phyloP scores from a whole-genome alignment of 768 basidiomycete genomes.

The Hygrocybe coccinea region DNA sequence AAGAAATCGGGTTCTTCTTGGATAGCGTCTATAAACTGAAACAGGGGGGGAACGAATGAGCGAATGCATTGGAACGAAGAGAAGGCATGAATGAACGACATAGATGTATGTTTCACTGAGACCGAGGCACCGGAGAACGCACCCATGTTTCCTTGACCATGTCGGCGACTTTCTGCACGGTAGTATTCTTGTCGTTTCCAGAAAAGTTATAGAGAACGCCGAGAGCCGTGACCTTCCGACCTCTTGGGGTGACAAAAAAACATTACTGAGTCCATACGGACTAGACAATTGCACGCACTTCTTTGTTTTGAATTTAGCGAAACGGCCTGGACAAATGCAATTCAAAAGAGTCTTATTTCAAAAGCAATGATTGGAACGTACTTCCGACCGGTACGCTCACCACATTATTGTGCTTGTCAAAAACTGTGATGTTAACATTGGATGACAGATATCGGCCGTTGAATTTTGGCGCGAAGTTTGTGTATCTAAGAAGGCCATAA shows the following conservation, averaged over 20 bases:
- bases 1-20: slow-evolving; percentile 80
- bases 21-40: slow-evolving; percentile 69
- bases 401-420: slow-evolving; percentile 36
- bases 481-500: slow-evolving; percentile 36
- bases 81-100: too few species aligned
- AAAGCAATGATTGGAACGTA: slow-evolving; percentile 10
- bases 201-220: slow-evolving; percentile 78
- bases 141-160: slow-evolving; percentile 84
- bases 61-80: background rate
- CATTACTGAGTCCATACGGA: background rate
- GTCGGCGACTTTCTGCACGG: slow-evolving; percentile 64
- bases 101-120: too few species aligned
- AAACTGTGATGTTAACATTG: slow-evolving; percentile 79
- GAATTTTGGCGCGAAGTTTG: slow-evolving; percentile 61
- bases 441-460: slow-evolving; percentile 75
- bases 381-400: slow-evolving; percentile 38
- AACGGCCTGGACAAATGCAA: slow-evolving; percentile 42
- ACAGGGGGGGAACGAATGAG: background rate
- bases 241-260: slow-evolving; percentile 30
- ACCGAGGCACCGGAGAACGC: slow-evolving; percentile 10
- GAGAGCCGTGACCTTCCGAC: slow-evolving; percentile 69
- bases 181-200: slow-evolving; percentile 64
- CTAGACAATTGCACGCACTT: slow-evolving; percentile 41
- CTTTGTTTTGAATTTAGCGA: slow-evolving; percentile 65
- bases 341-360: background rate